Base-by-base conservation (phyloP, 768 basidiomycete genomes). In the Pisolithus tinctorius region DNA sequence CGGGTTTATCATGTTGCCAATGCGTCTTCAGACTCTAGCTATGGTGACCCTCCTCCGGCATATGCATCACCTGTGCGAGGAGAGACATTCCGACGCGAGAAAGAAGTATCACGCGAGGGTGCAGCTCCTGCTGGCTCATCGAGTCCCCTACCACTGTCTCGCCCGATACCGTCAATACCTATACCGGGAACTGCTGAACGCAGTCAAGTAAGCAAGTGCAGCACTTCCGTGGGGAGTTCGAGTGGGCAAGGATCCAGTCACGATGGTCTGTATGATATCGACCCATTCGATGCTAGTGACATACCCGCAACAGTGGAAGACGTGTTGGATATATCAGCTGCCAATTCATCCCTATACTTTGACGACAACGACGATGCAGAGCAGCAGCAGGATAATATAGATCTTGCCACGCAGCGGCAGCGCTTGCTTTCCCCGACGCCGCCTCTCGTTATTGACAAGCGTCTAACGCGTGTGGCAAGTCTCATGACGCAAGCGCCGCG, bases 21-120 rank as follows among this genome's bases (percentile, higher is more conserved):
- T 55, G 66, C 63, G 2, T 65, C 68, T 14, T 54, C 69, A 29
- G 59, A 61, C 39, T 63, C 54, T 53, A 34, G 34, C 14, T 52
- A 63, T 57, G 8, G 38, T 25, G 72, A 77, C 4, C 76, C 77
- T 6, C 79, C 78, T 0, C 77, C 79, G 3, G 75, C 79, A 2
- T 79, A 79, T 40, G 61, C 20, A 27, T 72, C 66, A 0, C 62
- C 63, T 34, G 27, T 47, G 14, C 52, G 49, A 48, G 50, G 41
- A 13, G 43, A 38, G 42, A 25, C 36, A 14, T 31, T 34, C 27
- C 48, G 14, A 58, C 59, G 50, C 47, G 63, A 67, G 55, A 61
- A 62, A 27, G 57, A 55, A 16, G 57, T 31, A 3, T 11, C 37
- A 6, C 45, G 10, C 30, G 31, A 36, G n/a, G 10, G 17, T 16